phyloP scores from a whole-genome alignment of 345 rosid genomes.

The Linum usitatissimum region DNA sequence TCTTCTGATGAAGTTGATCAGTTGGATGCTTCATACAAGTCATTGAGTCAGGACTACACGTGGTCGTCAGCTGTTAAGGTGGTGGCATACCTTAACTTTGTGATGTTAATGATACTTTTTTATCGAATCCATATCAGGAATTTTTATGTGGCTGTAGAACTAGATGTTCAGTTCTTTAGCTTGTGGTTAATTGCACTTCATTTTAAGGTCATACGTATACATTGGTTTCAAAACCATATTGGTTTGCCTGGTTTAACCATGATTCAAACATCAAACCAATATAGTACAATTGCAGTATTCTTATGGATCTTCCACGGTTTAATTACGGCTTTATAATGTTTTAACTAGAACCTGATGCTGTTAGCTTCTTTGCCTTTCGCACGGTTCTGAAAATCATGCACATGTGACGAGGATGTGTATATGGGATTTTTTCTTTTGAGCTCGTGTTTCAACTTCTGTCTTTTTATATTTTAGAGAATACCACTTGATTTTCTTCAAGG shows the following conservation, averaged over 20 bases:
- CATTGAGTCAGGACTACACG: slow-evolving; percentile 54
- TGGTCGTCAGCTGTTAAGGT: slow-evolving; percentile 98
- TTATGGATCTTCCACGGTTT: too few relatives aligned
- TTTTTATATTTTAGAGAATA: slow-evolving; percentile 49
- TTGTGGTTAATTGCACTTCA: background rate
- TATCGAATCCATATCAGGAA: background rate
- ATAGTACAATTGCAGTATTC: too few relatives aligned
- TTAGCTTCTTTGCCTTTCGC: too few relatives aligned
- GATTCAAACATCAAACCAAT: too few relatives aligned
- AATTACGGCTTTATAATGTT: too few relatives aligned
- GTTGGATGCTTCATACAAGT: slow-evolving; percentile 67
- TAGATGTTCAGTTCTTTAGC: background rate
- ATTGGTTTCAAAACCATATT: too few relatives aligned
- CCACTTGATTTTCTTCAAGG: slow-evolving; percentile 95
- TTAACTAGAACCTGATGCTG: too few relatives aligned
- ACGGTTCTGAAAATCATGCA: background rate
- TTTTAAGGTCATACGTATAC: background rate
- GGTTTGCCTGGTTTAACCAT: too few relatives aligned
- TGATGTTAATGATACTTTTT: background rate
- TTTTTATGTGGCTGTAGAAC: slow-evolving; percentile 12
- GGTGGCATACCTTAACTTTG: slow-evolving; percentile 11
- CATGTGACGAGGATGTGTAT: background rate
- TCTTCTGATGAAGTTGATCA: slow-evolving; percentile 66
- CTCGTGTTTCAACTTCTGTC: background rate
- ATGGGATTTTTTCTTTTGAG: background rate